phyloP scores from a whole-genome alignment of 2,329 filamentous ascomycete genomes.

The Zasmidium cellare region DNA sequence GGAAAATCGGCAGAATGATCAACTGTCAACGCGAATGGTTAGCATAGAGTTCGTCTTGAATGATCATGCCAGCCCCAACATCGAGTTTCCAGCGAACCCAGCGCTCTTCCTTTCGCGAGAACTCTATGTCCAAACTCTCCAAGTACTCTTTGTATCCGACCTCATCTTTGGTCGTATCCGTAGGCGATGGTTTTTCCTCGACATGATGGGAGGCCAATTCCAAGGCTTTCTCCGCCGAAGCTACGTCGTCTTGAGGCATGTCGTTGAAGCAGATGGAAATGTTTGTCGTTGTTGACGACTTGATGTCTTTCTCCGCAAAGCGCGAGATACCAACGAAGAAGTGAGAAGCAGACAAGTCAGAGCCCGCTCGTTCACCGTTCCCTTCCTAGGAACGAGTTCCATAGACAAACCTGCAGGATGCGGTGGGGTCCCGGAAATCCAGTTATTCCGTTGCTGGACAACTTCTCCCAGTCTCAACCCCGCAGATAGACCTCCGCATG shows the following conservation, averaged over 20 bases:
- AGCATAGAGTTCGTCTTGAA: neutral
- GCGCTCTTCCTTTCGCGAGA: neutral
- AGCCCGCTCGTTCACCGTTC: too few relatives aligned
- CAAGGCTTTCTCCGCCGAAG: neutral
- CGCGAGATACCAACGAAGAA: too few relatives aligned
- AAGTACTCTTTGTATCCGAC: neutral
- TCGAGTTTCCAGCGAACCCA: neutral
- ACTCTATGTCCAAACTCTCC: neutral
- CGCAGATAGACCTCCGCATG: too few relatives aligned
- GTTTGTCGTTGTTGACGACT: too few relatives aligned
- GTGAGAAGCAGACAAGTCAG: too few relatives aligned
- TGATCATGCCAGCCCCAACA: neutral
- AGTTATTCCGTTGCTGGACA: too few relatives aligned
- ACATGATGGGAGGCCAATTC: neutral
- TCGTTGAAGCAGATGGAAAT: too few relatives aligned
- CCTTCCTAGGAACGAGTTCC: too few relatives aligned
- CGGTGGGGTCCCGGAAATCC: too few relatives aligned
- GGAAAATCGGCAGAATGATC: neutral
- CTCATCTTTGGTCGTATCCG: neutral
- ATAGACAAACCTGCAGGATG: too few relatives aligned
- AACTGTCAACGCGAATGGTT: neutral
- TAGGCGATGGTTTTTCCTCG: neutral
- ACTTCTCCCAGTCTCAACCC: too few relatives aligned
- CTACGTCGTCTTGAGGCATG: neutral
- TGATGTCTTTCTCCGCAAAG: too few relatives aligned